These are phyloP conservation scores for Cercospora brassicicola DNA, from an alignment of 2,329 filamentous ascomycete species.

Conservation along the genomic window DNA sequence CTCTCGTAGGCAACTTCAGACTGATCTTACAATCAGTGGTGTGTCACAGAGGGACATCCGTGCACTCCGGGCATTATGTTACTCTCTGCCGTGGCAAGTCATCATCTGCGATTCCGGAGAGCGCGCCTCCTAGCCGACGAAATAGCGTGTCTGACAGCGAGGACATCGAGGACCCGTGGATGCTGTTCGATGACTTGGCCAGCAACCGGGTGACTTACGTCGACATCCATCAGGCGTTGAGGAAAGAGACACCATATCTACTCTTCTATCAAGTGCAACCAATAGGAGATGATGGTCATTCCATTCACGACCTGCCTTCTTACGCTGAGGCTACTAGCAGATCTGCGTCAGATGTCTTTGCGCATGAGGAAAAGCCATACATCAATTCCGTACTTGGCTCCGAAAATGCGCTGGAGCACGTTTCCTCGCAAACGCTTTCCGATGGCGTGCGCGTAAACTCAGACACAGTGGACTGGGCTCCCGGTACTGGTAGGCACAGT, in stretches of 20 bases:
- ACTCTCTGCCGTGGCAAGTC: constrained; percentile 75
- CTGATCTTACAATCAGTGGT: constrained; percentile 87
- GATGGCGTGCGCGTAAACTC: constrained; percentile 17
- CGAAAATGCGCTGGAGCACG: constrained; percentile 23
- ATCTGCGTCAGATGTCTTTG: constrained; percentile 30
- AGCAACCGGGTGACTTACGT: constrained; percentile 71
- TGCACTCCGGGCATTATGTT: constrained; percentile 90
- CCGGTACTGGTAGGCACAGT: constrained; percentile 28
- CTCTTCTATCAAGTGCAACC: constrained; percentile 94
- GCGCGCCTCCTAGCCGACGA: constrained; percentile 42
- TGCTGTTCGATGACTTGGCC: constrained; percentile 87
- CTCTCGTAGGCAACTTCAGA: constrained; percentile 84
- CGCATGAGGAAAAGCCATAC: constrained; percentile 32
- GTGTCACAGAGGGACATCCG: constrained; percentile 82
- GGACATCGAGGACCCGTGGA: constrained; percentile 76
- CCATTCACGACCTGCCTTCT: constrained; percentile 41
- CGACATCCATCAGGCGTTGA: constrained; percentile 74
- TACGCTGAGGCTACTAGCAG: constrained; percentile 45
- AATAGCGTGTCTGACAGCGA: constrained; percentile 40
- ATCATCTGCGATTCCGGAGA: constrained; percentile 44
- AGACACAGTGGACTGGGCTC: constrained; percentile 27
- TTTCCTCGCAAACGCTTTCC: constrained; percentile 18
- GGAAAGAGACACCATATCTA: constrained; percentile 87
- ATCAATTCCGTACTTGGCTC: constrained; percentile 24
- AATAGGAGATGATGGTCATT: constrained; percentile 66